These are phyloP conservation scores for Colletotrichum siamense DNA, from an alignment of 2,329 filamentous ascomycete genomes.

Conservation along the genomic window DNA sequence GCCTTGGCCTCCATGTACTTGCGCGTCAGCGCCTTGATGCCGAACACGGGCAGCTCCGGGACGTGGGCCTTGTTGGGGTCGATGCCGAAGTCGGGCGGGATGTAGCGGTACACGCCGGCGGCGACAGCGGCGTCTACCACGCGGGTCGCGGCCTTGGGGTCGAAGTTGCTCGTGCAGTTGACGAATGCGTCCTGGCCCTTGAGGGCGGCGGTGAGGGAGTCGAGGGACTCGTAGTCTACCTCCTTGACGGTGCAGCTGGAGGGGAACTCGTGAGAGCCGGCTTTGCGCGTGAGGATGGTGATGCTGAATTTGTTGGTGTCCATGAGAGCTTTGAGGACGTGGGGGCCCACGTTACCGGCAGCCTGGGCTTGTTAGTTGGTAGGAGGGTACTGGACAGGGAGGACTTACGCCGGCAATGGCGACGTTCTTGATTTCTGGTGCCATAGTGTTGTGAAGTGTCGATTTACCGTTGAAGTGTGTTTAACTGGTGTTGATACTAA, in stretches of 20 bases:
- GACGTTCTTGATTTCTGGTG: slow-evolving; percentile 38
- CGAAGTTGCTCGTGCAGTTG: slow-evolving; percentile 30
- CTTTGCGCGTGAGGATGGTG: slow-evolving; percentile 58
- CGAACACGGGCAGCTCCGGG: slow-evolving; percentile 23
- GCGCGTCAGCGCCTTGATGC: slow-evolving; percentile 20
- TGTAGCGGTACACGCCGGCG: slow-evolving; percentile 65
- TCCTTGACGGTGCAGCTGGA: slow-evolving; percentile 45
- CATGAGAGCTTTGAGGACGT: slow-evolving; percentile 34
- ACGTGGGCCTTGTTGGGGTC: slow-evolving; percentile 32
- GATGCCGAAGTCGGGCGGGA: slow-evolving; percentile 63
- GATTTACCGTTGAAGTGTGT: background rate
- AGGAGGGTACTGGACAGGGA: background rate
- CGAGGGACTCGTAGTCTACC: slow-evolving; percentile 52
- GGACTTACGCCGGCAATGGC: slow-evolving; percentile 37
- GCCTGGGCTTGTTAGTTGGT: slow-evolving; percentile 20
- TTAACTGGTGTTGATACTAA: background rate
- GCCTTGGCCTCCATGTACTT: slow-evolving; percentile 29
- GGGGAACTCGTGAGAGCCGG: slow-evolving; percentile 40
- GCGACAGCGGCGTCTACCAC: slow-evolving; percentile 61
- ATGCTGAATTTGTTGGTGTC: slow-evolving; percentile 44
- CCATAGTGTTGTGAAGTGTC: background rate
- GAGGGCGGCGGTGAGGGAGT: slow-evolving; percentile 56
- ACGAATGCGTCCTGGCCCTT: slow-evolving; percentile 63
- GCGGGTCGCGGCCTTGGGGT: slow-evolving; percentile 48
- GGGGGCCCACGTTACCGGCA: slow-evolving; percentile 37